Base-by-base conservation (phyloP, 495 filamentous ascomycete species). In the Sordaria brevicollis region DNA sequence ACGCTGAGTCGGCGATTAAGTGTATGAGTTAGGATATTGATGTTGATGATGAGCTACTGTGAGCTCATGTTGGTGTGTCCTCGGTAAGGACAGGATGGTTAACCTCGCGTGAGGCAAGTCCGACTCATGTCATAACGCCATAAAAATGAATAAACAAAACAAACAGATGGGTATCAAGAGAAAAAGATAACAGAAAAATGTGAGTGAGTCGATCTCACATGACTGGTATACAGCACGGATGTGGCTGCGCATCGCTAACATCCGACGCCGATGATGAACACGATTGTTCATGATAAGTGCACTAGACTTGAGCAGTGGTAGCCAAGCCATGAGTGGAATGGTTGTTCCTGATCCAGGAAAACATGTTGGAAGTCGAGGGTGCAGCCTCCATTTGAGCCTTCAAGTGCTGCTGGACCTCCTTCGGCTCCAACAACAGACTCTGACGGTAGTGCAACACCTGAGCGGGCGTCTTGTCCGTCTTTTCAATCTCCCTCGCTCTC, bases 361-460 rank as follows among this genome's bases (percentile, higher is more conserved):
- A 79, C 78, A 79, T 77, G 72, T 73, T 71, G 17, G 67, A 36
- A 17, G 19, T 62, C 1, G 73, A 39, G 19, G 77, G 43, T 0
- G 66, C 43, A 29, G 11, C 49, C n/a, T 91, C 89, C 62, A 84
- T 74, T 0, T 86, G 82, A 5, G 85, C 84, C 4, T 77, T 80
- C 57, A 83, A 78, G 29, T 31, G 21, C 35, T 84, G 78, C 69
- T 83, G 80, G 35, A 76, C 78, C 71, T 95, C 93, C 43, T 92
- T 84, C 8, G 95, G 95, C 74, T 99, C 95, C 19, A 98, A 89
- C 8, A 95, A 78, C 38, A 97, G 81, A 35, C 92, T 97, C 70
- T 95, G 92, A 68, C 96, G 89, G 77, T 93, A 90, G 77, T 94
- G 93, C 74, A 91, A 88, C 37, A 86, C 86, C 77, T 95, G 92